phyloP scores from a whole-genome alignment of 805 yeast species.

The Soucietia sequanensis region DNA sequence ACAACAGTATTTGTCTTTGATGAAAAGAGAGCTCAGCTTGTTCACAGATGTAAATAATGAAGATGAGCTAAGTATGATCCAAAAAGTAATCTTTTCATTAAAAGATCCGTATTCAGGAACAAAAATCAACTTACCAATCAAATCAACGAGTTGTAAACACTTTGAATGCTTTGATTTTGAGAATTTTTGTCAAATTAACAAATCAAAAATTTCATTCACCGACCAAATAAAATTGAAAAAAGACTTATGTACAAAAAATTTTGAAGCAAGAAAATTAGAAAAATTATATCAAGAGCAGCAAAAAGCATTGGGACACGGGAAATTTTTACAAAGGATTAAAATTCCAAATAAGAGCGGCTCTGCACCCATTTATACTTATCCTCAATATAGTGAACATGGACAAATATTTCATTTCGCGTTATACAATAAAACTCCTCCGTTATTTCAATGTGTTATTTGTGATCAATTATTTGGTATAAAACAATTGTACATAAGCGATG shows the following conservation, averaged over 20 bases:
- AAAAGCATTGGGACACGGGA: background rate
- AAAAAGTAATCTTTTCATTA: constrained; percentile 36
- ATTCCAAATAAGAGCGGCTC: background rate
- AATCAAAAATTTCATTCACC: constrained; percentile 26
- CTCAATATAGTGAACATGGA: constrained; percentile 3
- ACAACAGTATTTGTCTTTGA: constrained; percentile 7
- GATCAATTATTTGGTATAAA: constrained; percentile 31
- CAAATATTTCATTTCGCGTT: constrained; percentile 1
- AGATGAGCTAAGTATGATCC: constrained; percentile 31
- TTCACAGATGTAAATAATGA: constrained; percentile 18
- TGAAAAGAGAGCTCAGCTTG: constrained; percentile 25
- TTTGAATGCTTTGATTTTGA: constrained; percentile 46
- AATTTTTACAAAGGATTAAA: background rate
- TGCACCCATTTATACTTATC: background rate
- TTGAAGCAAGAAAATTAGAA: constrained; percentile 11
- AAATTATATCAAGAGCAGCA: constrained; percentile 1
- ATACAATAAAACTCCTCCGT: constrained; percentile 15
- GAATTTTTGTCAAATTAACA: constrained; percentile 37
- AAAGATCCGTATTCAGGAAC: constrained; percentile 41
- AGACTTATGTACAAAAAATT: constrained; percentile 25
- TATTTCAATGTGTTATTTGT: constrained; percentile 42
- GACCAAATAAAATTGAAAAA: constrained; percentile 19
- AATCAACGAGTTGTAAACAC: constrained; percentile 35
- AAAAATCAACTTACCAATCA: constrained; percentile 39
- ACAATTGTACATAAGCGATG: constrained; percentile 36